Base-by-base conservation (phyloP, 2,329 filamentous ascomycete genomes). In the Cytospora paraplurivora region DNA sequence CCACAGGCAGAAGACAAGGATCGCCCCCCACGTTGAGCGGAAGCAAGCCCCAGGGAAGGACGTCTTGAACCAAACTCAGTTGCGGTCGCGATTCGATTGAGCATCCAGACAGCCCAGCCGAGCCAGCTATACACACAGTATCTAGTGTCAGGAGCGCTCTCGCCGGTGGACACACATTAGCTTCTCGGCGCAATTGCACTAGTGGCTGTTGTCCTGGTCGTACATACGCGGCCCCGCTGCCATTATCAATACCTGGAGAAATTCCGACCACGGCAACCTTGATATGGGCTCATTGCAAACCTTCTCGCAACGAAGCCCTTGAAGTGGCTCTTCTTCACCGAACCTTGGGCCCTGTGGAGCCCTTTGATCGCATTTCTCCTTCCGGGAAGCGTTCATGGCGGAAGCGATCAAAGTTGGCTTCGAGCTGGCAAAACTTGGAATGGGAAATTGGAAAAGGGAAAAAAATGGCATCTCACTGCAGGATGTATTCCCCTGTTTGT, bases 401-500 rank as follows among this genome's bases (percentile, higher is more conserved):
- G 51, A 38, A 59, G 62, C 57, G 57, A 61, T 64, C 53, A 51
- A 35, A 27, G 27, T 27, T 27, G 27, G 27, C 27, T 27, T 27
- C 49, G 38, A 35, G 52, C 41, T 56, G 56, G 51, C 53, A 61
- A 60, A 66, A 63, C 64, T 63, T 66, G 64, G 61, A 66, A 66
- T 61, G 61, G 64, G 64, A 66, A 66, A 66, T 66, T 66, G 61
- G 37, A 59, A 59, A 2, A 27, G 27, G 4, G 27, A 27, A 27
- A 3, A 27, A 3, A 63, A 66, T 66, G 47, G 64, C 64, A 60
- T 66, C 52, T 60, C 63, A 37, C 47, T 58, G 63, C 51, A 59
- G 60, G 56, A 57, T 55, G 34, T 55, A n/a, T 50, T 35, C 49
- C 61, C 61, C 61, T 50, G 34, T 51, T 58, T 58, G 49, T 38